A percentile compares a stretch with the other conserved stretches of the same genome.
Evolutionary conservation across 441 rosid species (phyloP).

Genomic region (Metrosideros polymorpha): DNA sequence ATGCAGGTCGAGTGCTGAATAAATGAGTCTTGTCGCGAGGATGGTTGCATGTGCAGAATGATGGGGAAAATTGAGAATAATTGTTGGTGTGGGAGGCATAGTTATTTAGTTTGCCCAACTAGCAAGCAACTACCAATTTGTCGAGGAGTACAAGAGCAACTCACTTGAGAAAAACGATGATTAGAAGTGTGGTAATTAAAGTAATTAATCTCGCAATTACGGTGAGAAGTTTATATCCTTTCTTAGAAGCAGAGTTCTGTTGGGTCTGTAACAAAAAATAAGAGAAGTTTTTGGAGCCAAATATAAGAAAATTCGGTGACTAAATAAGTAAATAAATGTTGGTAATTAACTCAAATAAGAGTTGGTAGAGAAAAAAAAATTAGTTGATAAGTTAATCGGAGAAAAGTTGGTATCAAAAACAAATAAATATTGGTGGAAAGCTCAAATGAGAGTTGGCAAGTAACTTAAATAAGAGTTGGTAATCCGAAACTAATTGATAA

Average conservation of each 20-base stretch:
- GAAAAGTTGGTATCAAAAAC: not conserved
- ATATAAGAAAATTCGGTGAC: not conserved
- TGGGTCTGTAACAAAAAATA: not conserved
- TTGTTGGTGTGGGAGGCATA: not conserved
- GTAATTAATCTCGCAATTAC: not conserved
- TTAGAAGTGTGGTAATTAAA: not conserved
- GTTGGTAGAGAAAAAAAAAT: not conserved
- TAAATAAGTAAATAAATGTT: not conserved
- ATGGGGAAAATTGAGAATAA: not conserved
- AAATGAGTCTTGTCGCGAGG: not conserved
- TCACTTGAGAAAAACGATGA: not conserved
- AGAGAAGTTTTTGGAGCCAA: not conserved
- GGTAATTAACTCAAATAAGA: not conserved
- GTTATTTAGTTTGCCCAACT: not conserved
- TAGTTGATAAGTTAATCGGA: not conserved
- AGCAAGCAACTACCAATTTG: not conserved
- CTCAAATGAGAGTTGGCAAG: not conserved
- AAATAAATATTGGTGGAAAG: not conserved
- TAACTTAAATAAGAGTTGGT: not conserved
- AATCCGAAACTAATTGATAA: not conserved
- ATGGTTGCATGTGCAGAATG: not conserved
- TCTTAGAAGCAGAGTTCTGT: not conserved
- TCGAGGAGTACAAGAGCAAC: not conserved
- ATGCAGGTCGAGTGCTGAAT: not conserved
- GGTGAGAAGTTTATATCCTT: not conserved